Percentiles rank a stretch among this genome's conserved stretches.
These are phyloP conservation scores for Brachypodium distachyon DNA, from an alignment of 202 grass and related monocot species.

Conservation along the genomic window DNA sequence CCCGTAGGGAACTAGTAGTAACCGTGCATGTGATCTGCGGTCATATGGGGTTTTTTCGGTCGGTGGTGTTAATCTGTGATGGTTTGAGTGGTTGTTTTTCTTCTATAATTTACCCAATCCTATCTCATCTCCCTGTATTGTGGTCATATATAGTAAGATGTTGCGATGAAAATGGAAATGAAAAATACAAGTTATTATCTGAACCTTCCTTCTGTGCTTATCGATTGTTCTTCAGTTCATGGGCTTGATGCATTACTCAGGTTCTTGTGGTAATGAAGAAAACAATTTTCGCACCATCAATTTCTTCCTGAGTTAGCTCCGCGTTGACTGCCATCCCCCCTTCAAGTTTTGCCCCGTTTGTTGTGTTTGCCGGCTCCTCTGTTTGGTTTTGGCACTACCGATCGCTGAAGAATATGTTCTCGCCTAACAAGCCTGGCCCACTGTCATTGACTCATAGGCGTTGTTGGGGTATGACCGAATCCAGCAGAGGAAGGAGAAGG, in stretches of 20 bases:
- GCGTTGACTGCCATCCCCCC: too few relatives aligned
- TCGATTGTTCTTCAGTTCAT: neutral
- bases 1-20: neutral
- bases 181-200: neutral
- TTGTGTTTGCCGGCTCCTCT: neutral
- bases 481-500: neutral
- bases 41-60: neutral
- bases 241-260: too few relatives aligned
- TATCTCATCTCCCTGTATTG: neutral
- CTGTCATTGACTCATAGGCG: neutral
- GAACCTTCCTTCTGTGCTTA: neutral
- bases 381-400: neutral
- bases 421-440: neutral
- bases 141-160: neutral
- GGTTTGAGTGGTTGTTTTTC: neutral
- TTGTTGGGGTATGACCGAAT: constrained; percentile 10
- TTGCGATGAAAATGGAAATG: neutral
- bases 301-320: too few relatives aligned
- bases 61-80: neutral
- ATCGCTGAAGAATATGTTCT: neutral
- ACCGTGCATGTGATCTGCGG: neutral
- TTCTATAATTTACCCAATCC: neutral
- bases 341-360: neutral
- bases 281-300: too few relatives aligned
- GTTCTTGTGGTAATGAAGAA: neutral